These are phyloP conservation scores for Nymphaea colorata DNA, from an alignment of 164 flowering plant species.

Conservation along the genomic window DNA sequence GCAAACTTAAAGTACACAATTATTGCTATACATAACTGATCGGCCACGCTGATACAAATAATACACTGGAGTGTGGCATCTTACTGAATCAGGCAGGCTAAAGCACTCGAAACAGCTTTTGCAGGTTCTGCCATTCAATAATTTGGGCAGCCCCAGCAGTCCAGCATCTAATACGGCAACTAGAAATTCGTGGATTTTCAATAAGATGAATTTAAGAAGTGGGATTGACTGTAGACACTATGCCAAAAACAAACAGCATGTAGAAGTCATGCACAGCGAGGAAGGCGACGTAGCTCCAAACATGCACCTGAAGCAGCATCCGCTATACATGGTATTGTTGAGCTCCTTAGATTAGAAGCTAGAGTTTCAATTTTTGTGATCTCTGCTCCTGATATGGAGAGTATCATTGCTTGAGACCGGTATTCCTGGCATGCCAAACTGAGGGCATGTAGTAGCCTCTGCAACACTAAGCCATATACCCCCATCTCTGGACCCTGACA, in stretches of 20 bases:
- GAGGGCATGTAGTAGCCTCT: conserved; percentile 57
- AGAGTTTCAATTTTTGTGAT: conserved; percentile 51
- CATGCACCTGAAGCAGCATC: conserved; percentile 46
- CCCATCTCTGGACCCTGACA: conserved; percentile 6
- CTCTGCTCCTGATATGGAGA: conserved; percentile 52
- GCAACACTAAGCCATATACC: conserved; percentile 29
- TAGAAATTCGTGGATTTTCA: neutral
- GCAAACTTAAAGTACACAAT: neutral
- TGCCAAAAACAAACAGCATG: neutral
- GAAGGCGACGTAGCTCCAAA: conserved; percentile 68
- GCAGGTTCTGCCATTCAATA: neutral
- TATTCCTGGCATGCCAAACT: conserved; percentile 75
- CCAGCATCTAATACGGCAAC: neutral
- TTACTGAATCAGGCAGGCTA: neutral
- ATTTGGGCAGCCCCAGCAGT: neutral
- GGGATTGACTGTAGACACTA: neutral
- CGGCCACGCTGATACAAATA: neutral
- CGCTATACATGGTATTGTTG: conserved; percentile 29
- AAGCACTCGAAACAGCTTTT: neutral
- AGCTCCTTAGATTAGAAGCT: conserved; percentile 42
- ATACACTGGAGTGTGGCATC: neutral
- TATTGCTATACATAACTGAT: neutral
- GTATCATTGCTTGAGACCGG: conserved; percentile 67
- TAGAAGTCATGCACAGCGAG: conserved; percentile 37
- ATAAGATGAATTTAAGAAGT: neutral